A percentile compares a stretch with the other conserved stretches of the same genome.
Evolutionary conservation across 441 rosid species (phyloP).

Genomic region (Gossypium schwendimanii): DNA sequence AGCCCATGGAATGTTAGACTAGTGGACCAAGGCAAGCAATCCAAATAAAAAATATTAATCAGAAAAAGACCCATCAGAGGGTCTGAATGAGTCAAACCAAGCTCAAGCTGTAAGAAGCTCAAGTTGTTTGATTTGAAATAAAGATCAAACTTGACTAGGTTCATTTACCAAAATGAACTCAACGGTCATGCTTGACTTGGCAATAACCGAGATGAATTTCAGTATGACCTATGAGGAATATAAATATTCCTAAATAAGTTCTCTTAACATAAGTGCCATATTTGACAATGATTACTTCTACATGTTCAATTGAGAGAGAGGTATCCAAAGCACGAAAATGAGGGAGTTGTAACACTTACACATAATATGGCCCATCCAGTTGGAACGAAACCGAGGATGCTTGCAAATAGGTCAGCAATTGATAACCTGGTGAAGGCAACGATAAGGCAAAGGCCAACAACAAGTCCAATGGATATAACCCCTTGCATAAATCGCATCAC

Average conservation of each 20-base stretch:
- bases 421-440: constrained; percentile 51
- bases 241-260: not conserved
- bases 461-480: constrained; percentile 50
- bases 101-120: not conserved
- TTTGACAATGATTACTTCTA: not conserved
- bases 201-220: not conserved
- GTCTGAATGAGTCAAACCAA: not conserved
- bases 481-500: constrained; percentile 77
- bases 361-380: constrained; percentile 81
- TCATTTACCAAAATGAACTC: not conserved
- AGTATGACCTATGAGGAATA: not conserved
- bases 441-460: constrained; percentile 54
- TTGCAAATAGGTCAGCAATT: constrained; percentile 71
- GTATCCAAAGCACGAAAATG: not conserved
- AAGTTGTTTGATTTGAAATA: too few relatives aligned
- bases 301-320: not conserved
- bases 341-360: constrained; percentile 31
- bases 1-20: not conserved
- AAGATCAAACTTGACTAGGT: not conserved
- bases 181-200: not conserved
- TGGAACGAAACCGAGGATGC: constrained; percentile 76
- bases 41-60: not conserved
- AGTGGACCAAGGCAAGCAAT: not conserved
- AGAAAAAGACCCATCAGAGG: not conserved
- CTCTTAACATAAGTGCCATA: not conserved